Percentiles rank a stretch among this genome's conserved stretches.
Evolutionary conservation across 768 basidiomycete species (phyloP).

Genomic region (Mycena indigotica): DNA sequence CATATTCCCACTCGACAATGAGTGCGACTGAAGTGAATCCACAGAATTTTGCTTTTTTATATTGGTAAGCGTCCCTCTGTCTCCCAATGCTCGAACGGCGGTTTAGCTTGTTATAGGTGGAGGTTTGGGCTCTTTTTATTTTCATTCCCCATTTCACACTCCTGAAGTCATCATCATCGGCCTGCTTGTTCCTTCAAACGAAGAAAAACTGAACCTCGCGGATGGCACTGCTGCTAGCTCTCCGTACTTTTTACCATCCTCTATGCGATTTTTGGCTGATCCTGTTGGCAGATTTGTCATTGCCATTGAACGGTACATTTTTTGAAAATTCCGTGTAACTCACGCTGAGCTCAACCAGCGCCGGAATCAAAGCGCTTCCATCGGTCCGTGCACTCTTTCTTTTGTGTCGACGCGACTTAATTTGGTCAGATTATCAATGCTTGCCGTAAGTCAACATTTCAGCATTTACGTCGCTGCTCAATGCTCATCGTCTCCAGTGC

Average conservation of each 20-base stretch:
- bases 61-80: constrained; percentile 25
- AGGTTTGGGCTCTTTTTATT: neutral
- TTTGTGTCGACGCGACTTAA: neutral
- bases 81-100: neutral
- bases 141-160: neutral
- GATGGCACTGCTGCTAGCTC: constrained; percentile 72
- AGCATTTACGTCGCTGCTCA: neutral
- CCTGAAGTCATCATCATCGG: constrained; percentile 61
- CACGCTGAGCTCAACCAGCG: constrained; percentile 31
- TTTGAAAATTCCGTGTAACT: neutral
- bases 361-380: constrained; percentile 85
- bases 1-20: neutral
- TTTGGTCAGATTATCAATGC: constrained; percentile 70
- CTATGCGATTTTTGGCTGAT: too few species aligned
- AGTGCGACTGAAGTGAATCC: neutral
- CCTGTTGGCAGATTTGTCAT: constrained; percentile 65
- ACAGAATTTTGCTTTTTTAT: constrained; percentile 57
- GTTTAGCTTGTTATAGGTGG: neutral
- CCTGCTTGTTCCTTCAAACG: constrained; percentile 76
- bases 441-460: constrained; percentile 33
- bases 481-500: constrained; percentile 48
- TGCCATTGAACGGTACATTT: constrained; percentile 54
- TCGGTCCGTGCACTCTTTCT: constrained; percentile 48
- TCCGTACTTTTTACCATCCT: constrained; percentile 38
- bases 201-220: constrained; percentile 51